These are phyloP conservation scores for Plasmodium sp. DNA, from an alignment of 169 alveolate genomes.

Conservation along the genomic window DNA sequence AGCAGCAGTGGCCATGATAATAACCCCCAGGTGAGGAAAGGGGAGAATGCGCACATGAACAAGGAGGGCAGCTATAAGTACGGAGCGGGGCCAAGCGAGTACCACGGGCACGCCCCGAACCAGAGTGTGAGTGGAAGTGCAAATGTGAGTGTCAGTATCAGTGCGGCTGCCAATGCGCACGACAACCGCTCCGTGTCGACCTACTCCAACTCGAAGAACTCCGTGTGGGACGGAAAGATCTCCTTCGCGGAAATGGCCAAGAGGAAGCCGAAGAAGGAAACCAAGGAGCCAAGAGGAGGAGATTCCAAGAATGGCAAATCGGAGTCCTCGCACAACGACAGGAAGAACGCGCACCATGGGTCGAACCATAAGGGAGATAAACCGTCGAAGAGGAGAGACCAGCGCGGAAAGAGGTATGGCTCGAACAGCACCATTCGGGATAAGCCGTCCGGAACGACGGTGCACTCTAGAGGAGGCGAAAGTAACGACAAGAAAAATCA, in stretches of 20 bases:
- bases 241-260: slow-evolving; percentile 73
- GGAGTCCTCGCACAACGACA: background rate
- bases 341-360: background rate
- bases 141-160: background rate
- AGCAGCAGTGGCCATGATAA: background rate
- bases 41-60: background rate
- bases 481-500: background rate
- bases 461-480: background rate
- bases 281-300: background rate
- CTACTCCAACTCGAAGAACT: slow-evolving; percentile 28
- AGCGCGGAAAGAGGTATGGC: background rate
- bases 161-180: background rate
- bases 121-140: no score
- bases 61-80: background rate
- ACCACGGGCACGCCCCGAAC: background rate
- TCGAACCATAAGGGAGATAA: background rate
- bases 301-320: background rate
- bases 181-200: slow-evolving; percentile 6
- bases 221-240: slow-evolving; percentile 69
- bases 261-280: slow-evolving; percentile 47
- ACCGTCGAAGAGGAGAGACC: background rate
- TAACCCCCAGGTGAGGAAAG: background rate
- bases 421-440: background rate
- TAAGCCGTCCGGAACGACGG: background rate
- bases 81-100: background rate